phyloP scores from a whole-genome alignment of 176 grass and related monocot species.

The Saccharum officinarum region DNA sequence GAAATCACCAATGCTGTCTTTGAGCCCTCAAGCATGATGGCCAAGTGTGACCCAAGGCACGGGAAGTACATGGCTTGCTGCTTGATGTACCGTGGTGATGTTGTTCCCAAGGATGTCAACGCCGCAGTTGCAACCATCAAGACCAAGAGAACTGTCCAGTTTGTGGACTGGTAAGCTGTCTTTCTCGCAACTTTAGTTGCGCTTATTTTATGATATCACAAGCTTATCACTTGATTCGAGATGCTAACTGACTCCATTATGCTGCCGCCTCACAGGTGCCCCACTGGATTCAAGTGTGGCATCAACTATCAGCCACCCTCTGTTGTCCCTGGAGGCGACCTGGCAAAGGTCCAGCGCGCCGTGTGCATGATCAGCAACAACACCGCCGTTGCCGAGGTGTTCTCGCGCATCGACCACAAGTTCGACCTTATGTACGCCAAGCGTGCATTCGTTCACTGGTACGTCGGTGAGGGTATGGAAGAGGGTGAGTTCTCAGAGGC shows the following conservation, averaged over 20 bases:
- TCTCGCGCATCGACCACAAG: conserved; percentile 92
- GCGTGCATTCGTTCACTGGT: conserved; percentile 91
- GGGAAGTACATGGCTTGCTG: conserved; percentile 99
- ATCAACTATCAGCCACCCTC: conserved; percentile 95
- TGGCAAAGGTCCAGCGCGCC: conserved; percentile 90
- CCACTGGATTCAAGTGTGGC: conserved; percentile 93
- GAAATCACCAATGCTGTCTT: conserved; percentile 99
- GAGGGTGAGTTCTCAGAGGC: conserved; percentile 94
- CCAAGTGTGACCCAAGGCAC: conserved; percentile 96
- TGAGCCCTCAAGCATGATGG: conserved; percentile 99
- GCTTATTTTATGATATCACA: conserved; percentile 22
- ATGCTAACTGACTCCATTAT: conserved; percentile 43
- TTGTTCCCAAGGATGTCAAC: conserved; percentile 98
- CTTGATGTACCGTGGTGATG: conserved; percentile 97
- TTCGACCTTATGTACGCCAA: conserved; percentile 92
- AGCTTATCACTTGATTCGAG: background rate
- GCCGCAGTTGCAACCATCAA: conserved; percentile 94
- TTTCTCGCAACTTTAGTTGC: conserved; percentile 29
- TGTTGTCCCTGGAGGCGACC: conserved; percentile 81
- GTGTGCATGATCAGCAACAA: conserved; percentile 99
- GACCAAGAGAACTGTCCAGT: conserved; percentile 98
- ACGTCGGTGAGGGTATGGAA: conserved; percentile 90
- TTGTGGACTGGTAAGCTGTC: conserved; percentile 88
- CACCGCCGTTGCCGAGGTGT: conserved; percentile 84
- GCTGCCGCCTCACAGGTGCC: conserved; percentile 53